Base-by-base conservation (phyloP, 106 monocot species). In the Posidonia australis region DNA sequence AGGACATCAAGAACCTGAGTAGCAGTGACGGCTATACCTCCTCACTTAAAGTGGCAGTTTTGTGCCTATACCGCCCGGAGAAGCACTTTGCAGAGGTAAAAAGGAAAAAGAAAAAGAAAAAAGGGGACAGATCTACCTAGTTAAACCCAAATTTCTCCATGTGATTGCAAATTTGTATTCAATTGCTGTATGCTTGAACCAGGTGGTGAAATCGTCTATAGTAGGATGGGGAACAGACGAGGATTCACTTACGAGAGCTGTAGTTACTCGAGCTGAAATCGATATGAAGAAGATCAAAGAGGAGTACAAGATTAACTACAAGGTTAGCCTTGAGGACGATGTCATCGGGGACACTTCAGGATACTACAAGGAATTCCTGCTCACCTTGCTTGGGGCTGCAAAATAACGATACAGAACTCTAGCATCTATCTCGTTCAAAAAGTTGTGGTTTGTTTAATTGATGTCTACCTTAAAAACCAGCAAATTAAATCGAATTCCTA, bases 251-350 rank as follows among this genome's bases (percentile, higher is more conserved):
- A 81, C 87, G 13, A 78, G 87, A 67, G 83, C 76, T 17, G 74
- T 88, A 41, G 76, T 88, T 9, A 70, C 71, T 23, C 59, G 87
- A 30, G 87, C 87, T 24, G 87, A 83, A 57, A 71, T 83, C 21
- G 87, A 88, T 60, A 76, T 88, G 87, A 70, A 81, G 68, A 78
- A 63, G 58, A 81, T 88, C 36, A 88, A 83, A 68, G 81, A 81
- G 60, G 83, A 81, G 44, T 88, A 88, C 36, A 81, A 76, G 55
- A 58, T 9, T 0, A 63, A 47, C 54, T 88, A 78, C 67, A 72
- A 73, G 9, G 81, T 60, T 16, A 84, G 70, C 23, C 54, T 88
- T 6, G 78, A 78, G 22, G 46, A 24, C 32, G 87, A 88, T 73
- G 72, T 88, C 59, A 70, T 54, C n/a, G 87, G 67, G 14, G 87